Evolutionary conservation across 2,329 filamentous ascomycete genomes (phyloP), one percentile per base, ranked within the genome.

Genomic region (Fusarium longipes): DNA sequence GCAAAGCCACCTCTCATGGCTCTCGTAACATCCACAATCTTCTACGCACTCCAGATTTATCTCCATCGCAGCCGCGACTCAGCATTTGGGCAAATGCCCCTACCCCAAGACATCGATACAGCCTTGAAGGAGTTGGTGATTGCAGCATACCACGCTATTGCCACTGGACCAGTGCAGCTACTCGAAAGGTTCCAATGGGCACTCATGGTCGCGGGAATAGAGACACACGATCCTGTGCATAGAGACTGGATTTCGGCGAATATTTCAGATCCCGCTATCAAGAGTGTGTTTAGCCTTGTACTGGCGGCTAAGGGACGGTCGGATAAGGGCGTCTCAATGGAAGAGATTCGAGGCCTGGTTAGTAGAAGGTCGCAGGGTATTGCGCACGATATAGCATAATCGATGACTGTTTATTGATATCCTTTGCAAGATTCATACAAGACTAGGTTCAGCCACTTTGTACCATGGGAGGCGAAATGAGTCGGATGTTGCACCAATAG

Each of bases 231-330:
- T 8, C 64, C 67, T 0, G 54, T 70, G 4, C 62, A 70, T 27
- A 40, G 45, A n/a, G 61, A 70, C 3, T 70, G 68, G 68, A 59
- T 70, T 40, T 57, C 57, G 47, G 57, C 36, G 40, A 66, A 20
- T 53, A 65, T 70, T 55, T 70, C 68, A 32, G 68, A 70, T 18
- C 55, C 67, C 48, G 63, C 53, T 52, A 67, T 70, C 39, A 70
- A 62, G 50, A 51, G 63, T 9, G 40, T 65, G 1, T 49, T 61
- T 20, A 42, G 58, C 20, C 30, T 58, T 4, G 30, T 58, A 0
- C 18, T 48, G 17, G 45, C 56, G 55, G 67, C 67, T 30, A 70
- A 51, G 45, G 35, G 38, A 52, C 6, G 5, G 32, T 61, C 57
- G 44, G 55, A 18, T 44, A 30, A 12, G 44, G 40, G 52, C n/a